These are phyloP conservation scores for Monilinia polystroma DNA, from an alignment of 2,329 filamentous ascomycete species.

Conservation along the genomic window DNA sequence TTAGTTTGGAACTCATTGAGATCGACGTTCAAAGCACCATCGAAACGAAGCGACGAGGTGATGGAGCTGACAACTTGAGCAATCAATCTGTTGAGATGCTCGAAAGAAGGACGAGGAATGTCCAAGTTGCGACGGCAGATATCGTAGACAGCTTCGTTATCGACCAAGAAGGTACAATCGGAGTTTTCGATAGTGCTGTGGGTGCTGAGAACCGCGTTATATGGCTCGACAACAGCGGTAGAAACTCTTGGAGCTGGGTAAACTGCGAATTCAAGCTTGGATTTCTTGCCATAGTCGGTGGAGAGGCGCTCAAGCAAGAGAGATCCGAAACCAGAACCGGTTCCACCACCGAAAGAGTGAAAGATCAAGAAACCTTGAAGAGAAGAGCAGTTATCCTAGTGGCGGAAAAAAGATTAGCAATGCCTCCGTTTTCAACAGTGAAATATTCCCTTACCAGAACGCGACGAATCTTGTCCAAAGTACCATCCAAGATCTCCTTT, in stretches of 20 bases:
- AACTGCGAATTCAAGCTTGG: conserved; percentile 65
- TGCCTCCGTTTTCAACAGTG: neutral
- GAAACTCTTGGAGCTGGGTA: conserved; percentile 64
- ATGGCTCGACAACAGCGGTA: conserved; percentile 67
- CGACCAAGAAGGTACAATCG: conserved; percentile 67
- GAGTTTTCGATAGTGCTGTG: conserved; percentile 64
- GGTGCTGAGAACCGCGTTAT: conserved; percentile 61
- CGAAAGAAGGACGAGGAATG: conserved; percentile 62
- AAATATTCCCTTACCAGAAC: conserved; percentile 51
- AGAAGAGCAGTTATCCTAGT: conserved; percentile 61
- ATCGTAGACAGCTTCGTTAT: conserved; percentile 68
- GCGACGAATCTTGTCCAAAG: conserved; percentile 63
- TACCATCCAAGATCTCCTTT: conserved; percentile 63
- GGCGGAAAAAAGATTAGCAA: conserved; percentile 18
- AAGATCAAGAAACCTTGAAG: conserved; percentile 68
- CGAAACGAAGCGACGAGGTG: conserved; percentile 63
- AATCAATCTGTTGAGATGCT: conserved; percentile 65
- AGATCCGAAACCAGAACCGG: conserved; percentile 65
- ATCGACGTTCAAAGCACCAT: conserved; percentile 66
- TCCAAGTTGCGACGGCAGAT: conserved; percentile 65
- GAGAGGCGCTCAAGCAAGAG: conserved; percentile 63
- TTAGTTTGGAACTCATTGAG: conserved; percentile 70
- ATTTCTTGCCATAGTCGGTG: conserved; percentile 66
- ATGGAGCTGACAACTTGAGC: conserved; percentile 68
- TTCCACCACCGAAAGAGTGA: conserved; percentile 68